These are phyloP conservation scores for Westerdykella ornata DNA, from an alignment of 2,329 filamentous ascomycete genomes.

Conservation along the genomic window DNA sequence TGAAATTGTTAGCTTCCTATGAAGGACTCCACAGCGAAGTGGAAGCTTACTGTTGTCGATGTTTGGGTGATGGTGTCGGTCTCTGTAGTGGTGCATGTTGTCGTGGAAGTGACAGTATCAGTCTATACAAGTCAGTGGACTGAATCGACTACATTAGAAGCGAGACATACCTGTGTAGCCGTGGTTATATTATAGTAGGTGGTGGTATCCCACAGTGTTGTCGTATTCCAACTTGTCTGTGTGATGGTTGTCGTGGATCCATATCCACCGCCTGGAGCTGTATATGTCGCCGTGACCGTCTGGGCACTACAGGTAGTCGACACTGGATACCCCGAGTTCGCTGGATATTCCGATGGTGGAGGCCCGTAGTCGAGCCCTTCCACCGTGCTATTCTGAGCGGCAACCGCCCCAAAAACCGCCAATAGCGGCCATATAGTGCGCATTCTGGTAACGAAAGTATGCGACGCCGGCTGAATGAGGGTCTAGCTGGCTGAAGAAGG, in stretches of 20 bases:
- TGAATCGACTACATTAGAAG: too few relatives aligned
- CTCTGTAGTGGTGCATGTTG: background rate
- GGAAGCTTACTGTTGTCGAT: too few relatives aligned
- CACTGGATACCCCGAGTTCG: background rate
- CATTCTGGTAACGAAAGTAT: slow-evolving; percentile 29
- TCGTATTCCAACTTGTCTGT: slow-evolving; percentile 4
- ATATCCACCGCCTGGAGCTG: background rate
- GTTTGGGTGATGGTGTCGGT: background rate
- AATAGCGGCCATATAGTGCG: slow-evolving; percentile 20
- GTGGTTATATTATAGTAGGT: slow-evolving; percentile 1
- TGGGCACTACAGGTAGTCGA: background rate
- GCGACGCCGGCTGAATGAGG: slow-evolving; percentile 22
- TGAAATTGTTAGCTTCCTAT: too few relatives aligned
- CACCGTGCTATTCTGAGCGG: slow-evolving; percentile 13
- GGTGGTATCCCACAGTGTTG: slow-evolving; percentile 5
- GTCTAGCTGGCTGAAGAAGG: slow-evolving; percentile 19
- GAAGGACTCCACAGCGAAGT: too few relatives aligned
- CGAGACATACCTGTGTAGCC: background rate
- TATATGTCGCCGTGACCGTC: background rate
- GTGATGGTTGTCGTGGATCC: background rate
- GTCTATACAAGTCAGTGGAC: too few relatives aligned
- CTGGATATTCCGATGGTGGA: background rate
- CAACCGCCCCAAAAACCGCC: slow-evolving; percentile 17
- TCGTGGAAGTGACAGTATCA: background rate
- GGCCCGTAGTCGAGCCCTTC: background rate